Evolutionary conservation across 2,329 filamentous ascomycete species (phyloP).

Genomic region (Parastagonospora nodorum): DNA sequence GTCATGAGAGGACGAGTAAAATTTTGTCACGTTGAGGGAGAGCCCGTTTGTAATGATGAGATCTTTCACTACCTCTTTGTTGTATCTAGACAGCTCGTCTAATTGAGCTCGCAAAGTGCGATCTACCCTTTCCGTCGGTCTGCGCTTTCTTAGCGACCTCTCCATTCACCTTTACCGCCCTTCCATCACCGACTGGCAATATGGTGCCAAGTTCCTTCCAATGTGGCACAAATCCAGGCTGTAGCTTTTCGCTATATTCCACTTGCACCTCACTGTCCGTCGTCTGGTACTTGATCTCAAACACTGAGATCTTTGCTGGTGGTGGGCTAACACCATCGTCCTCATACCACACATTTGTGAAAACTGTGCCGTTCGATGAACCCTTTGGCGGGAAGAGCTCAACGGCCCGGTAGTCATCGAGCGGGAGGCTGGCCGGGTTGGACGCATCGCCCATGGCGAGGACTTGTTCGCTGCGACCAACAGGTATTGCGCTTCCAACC

Average conservation of each 20-base stretch:
- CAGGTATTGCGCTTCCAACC: constrained; percentile 59
- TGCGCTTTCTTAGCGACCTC: constrained; percentile 2
- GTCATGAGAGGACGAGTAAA: too few relatives aligned
- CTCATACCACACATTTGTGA: constrained; percentile 58
- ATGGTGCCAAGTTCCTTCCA: constrained; percentile 59
- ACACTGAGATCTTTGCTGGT: constrained; percentile 34
- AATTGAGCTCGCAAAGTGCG: constrained; percentile 2
- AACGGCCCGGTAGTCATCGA: constrained; percentile 61
- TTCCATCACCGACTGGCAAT: constrained; percentile 56
- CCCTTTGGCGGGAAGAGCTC: constrained; percentile 62
- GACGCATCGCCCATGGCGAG: constrained; percentile 56
- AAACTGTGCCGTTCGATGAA: constrained; percentile 41
- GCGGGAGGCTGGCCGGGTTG: constrained; percentile 52
- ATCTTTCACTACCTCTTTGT: background rate
- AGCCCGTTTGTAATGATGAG: too few relatives aligned
- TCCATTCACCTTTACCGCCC: constrained; percentile 39
- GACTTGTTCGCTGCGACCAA: constrained; percentile 59
- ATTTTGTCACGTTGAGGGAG: too few relatives aligned
- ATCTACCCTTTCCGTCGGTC: constrained; percentile 10
- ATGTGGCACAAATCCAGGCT: constrained; percentile 52
- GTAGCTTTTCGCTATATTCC: constrained; percentile 46
- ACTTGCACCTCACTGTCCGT: constrained; percentile 53
- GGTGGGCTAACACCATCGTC: constrained; percentile 61
- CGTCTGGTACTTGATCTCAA: constrained; percentile 33
- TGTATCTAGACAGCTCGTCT: background rate